Conservation (phyloP, 805 yeast species). For the Candida chauliodis region DNA sequence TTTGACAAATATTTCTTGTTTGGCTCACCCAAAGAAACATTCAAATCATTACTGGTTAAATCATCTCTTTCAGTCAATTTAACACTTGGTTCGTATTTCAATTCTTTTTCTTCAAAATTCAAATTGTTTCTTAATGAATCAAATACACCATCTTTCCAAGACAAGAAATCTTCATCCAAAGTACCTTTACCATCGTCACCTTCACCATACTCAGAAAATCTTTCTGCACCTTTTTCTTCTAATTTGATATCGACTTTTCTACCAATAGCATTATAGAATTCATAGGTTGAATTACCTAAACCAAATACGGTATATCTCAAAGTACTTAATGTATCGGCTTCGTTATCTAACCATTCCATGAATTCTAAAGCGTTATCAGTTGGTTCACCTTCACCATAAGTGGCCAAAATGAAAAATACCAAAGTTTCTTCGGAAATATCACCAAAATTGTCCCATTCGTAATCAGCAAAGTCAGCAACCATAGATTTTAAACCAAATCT, state of each 20-base stretch:
- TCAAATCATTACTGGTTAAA: slow-evolving; percentile 25
- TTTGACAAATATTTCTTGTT: slow-evolving; percentile 41
- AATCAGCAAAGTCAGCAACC: slow-evolving; percentile 86
- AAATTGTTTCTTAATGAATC: slow-evolving; percentile 61
- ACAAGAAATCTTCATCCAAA: slow-evolving; percentile 88
- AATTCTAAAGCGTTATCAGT: slow-evolving; percentile 90
- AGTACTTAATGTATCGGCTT: slow-evolving; percentile 53
- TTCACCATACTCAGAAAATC: slow-evolving; percentile 75
- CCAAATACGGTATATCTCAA: slow-evolving; percentile 79
- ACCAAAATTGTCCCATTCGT: slow-evolving; percentile 75
- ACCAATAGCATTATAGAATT: slow-evolving; percentile 82
- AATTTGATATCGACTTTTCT: slow-evolving; percentile 51
- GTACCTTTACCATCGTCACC: slow-evolving; percentile 97
- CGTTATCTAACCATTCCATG: slow-evolving; percentile 60
- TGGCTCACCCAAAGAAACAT: slow-evolving; percentile 74
- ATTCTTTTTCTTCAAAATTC: slow-evolving; percentile 75
- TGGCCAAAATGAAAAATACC: slow-evolving; percentile 70
- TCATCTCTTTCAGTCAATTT: slow-evolving; percentile 36
- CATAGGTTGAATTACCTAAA: slow-evolving; percentile 92
- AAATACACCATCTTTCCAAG: slow-evolving; percentile 85
- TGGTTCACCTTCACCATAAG: slow-evolving; percentile 98
- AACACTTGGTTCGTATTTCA: slow-evolving; percentile 70
- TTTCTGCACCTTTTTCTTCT: slow-evolving; percentile 63
- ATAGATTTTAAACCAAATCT: slow-evolving; percentile 78
- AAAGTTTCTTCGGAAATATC: slow-evolving; percentile 60